Conservation (phyloP, 805 yeast species). For the Monosporozyma yasuniensis region DNA sequence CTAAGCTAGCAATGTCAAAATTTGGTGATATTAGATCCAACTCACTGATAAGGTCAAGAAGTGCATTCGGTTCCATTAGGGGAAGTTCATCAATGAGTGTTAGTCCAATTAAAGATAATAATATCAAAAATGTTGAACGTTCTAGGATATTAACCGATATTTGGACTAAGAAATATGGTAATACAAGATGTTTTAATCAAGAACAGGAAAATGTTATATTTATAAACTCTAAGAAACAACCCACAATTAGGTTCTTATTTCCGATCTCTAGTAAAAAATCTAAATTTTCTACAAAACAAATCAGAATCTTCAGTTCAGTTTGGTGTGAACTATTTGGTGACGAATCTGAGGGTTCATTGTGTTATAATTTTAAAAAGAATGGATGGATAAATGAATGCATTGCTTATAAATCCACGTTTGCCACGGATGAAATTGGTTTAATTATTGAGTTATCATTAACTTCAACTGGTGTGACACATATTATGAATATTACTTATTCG, state of each 20-base stretch:
- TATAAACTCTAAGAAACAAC: slow-evolving; percentile 31
- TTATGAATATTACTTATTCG: slow-evolving; percentile 29
- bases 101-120: neutral
- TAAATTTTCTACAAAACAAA: slow-evolving; percentile 16
- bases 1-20: slow-evolving; percentile 39
- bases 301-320: slow-evolving; percentile 29
- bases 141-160: slow-evolving; percentile 19
- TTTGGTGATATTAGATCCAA: slow-evolving; percentile 33
- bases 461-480: slow-evolving; percentile 34
- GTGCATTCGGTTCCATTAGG: slow-evolving; percentile 6
- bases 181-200: slow-evolving; percentile 19
- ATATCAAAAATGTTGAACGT: neutral
- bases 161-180: slow-evolving; percentile 13
- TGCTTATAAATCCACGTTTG: slow-evolving; percentile 36
- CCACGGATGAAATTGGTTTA: slow-evolving; percentile 33
- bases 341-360: slow-evolving; percentile 46
- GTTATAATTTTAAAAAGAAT: slow-evolving; percentile 30
- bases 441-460: slow-evolving; percentile 45
- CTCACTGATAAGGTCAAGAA: slow-evolving; percentile 1
- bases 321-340: slow-evolving; percentile 60
- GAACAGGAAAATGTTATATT: slow-evolving; percentile 24
- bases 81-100: neutral
- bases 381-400: slow-evolving; percentile 33
- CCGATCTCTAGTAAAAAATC: slow-evolving; percentile 25
- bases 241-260: slow-evolving; percentile 39